Base-by-base conservation (phyloP, 495 filamentous ascomycete genomes). In the Extremus antarcticus region DNA sequence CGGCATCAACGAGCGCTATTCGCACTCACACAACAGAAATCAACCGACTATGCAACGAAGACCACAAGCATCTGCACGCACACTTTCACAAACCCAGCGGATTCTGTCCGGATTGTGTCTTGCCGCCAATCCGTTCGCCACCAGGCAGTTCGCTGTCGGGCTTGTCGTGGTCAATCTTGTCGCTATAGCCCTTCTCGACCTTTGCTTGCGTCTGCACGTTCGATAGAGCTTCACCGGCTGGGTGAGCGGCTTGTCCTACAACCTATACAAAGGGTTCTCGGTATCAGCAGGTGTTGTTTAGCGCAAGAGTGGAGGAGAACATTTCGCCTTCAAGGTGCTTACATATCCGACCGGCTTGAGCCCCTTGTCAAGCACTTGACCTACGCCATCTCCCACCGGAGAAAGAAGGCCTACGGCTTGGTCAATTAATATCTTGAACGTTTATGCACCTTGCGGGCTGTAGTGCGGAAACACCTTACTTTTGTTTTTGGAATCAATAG, bases 361-460 rank as follows among this genome's bases (percentile, higher is more conserved):
- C 25, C 53, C 54, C 50, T 57, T 63, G 51, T 59, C 53, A 13
- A 63, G 57, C 4, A 63, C 61, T 32, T 60, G 50, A 1, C 61
- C 61, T 4, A 63, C 45, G 8, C 53, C 43, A 32, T 63, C 61
- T 19, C 50, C 49, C 2, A 60, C 21, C 10, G 48, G 25, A n/a
- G 57, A 53, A 10, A 63, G 58, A 22, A 58, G 54, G 41, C 61
- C 61, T 63, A 46, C 7, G 1, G 21, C 32, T 22, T 20, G 43
- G 21, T 25, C 53, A 16, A 53, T n/a, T n/a, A 29, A 4, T 54
- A 16, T 21, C 17, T 4, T 17, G 16, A 45, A 13, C 1, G 20
- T 10, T 23, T 40, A 16, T 13, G 8, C 2, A 47, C 23, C 3
- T 10, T 2, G 41, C 11, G 41, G n/a, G n/a, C n/a, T n/a, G n/a